These are phyloP conservation scores for Fusarium foetens DNA, from an alignment of 2,329 filamentous ascomycete species.

Conservation along the genomic window DNA sequence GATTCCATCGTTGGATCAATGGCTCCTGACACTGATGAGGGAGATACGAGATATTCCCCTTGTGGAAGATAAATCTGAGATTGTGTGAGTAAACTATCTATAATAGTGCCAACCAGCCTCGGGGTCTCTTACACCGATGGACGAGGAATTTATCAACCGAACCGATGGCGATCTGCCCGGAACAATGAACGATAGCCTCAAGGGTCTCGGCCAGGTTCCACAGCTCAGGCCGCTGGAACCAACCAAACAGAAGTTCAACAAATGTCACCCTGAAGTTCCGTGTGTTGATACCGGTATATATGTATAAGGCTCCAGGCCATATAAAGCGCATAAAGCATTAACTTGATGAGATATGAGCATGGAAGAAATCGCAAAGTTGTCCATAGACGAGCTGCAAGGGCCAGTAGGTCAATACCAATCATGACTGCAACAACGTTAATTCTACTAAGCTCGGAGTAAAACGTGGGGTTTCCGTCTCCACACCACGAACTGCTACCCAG, in stretches of 20 bases:
- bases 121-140: constrained; percentile 21
- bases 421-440: neutral
- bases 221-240: constrained; percentile 28
- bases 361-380: neutral
- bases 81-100: neutral
- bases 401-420: neutral
- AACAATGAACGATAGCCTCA: neutral
- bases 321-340: neutral
- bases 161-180: constrained; percentile 9
- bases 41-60: neutral
- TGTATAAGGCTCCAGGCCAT: neutral
- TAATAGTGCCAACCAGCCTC: constrained; percentile 6
- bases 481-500: constrained; percentile 5
- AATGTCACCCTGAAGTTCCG: constrained; percentile 1
- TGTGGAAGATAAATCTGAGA: neutral
- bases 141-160: constrained; percentile 16
- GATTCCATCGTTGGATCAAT: neutral
- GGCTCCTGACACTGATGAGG: neutral
- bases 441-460: neutral
- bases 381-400: neutral
- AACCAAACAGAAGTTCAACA: constrained; percentile 22
- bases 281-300: neutral
- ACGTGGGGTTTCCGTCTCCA: constrained; percentile 22
- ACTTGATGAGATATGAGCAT: neutral
- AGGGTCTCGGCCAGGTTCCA: constrained; percentile 17